Conservation (phyloP, 257 asterid genomes). For the Apocynum venetum region DNA sequence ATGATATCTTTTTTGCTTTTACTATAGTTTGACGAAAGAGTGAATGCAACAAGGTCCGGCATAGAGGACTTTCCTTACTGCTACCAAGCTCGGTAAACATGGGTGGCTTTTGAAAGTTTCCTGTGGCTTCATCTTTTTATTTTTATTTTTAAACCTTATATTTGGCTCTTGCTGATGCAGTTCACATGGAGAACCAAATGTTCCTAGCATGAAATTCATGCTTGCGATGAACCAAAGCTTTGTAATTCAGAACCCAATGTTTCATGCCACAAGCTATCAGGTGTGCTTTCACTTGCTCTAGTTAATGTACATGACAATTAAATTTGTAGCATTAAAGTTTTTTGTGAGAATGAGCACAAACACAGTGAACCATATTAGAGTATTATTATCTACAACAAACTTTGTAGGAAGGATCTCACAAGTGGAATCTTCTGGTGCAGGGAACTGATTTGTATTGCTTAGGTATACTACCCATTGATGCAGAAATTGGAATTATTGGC, state of each 20-base stretch:
- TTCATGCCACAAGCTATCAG: conserved; percentile 45
- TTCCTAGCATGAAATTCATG: conserved; percentile 55
- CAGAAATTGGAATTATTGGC: conserved; percentile 56
- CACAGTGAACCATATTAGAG: neutral
- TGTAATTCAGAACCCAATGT: conserved; percentile 49
- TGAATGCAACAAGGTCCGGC: conserved; percentile 38
- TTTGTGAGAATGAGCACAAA: neutral
- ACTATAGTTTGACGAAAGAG: conserved; percentile 53
- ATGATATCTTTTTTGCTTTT: conserved; percentile 1
- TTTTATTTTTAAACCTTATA: conserved; percentile 19
- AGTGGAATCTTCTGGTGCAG: conserved; percentile 35
- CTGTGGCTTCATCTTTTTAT: conserved; percentile 14
- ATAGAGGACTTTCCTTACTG: conserved; percentile 51
- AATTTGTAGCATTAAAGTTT: neutral
- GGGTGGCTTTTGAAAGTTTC: conserved; percentile 8
- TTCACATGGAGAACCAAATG: conserved; percentile 32
- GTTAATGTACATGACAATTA: neutral
- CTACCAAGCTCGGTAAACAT: conserved; percentile 55
- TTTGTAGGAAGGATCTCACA: neutral
- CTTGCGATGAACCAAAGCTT: conserved; percentile 65
- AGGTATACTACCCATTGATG: conserved; percentile 35
- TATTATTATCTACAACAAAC: neutral
- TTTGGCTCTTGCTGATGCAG: conserved; percentile 34
- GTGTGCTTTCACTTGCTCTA: conserved; percentile 20
- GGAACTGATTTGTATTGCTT: conserved; percentile 47